These are phyloP conservation scores for Schizophyllum amplum DNA, from an alignment of 1,284 basidiomycete species.

Conservation along the genomic window DNA sequence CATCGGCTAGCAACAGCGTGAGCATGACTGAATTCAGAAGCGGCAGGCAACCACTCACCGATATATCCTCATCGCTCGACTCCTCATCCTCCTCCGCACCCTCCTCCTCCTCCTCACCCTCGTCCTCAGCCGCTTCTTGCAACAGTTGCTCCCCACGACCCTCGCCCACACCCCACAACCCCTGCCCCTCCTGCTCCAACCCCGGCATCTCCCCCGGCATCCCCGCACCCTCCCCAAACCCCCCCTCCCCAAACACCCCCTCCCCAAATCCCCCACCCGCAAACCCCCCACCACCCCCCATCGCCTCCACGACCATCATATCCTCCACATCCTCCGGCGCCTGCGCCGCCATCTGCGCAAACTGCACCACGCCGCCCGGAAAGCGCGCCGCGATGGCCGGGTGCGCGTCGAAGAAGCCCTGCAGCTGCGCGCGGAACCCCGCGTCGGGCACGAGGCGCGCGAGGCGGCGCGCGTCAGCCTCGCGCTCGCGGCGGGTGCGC, in stretches of 20 bases:
- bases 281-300: constrained; percentile 21
- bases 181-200: constrained; percentile 14
- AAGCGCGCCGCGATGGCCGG: constrained; percentile 45
- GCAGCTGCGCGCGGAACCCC: constrained; percentile 45
- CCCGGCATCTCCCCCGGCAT: constrained; percentile 35
- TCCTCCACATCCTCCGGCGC: constrained; percentile 53
- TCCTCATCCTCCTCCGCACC: constrained; percentile 20
- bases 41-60: constrained; percentile 42
- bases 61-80: constrained; percentile 29
- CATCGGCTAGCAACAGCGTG: too few relatives aligned
- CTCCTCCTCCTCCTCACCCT: constrained; percentile 13
- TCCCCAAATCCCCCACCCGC: constrained; percentile 10
- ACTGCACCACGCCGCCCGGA: constrained; percentile 56
- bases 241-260: background rate
- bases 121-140: constrained; percentile 14
- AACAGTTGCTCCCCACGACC: constrained; percentile 4
- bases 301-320: constrained; percentile 38
- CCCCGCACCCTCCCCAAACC: constrained; percentile 16
- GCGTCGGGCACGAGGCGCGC: constrained; percentile 51
- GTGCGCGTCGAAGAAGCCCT: constrained; percentile 48
- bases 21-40: too few relatives aligned
- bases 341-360: constrained; percentile 50
- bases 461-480: constrained; percentile 38
- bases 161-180: constrained; percentile 2
- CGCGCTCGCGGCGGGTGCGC: constrained; percentile 32